A percentile compares a stretch with the other conserved stretches of the same genome.
Evolutionary conservation across 257 asterid species (phyloP).

Genomic region (Gentiana macrophylla): DNA sequence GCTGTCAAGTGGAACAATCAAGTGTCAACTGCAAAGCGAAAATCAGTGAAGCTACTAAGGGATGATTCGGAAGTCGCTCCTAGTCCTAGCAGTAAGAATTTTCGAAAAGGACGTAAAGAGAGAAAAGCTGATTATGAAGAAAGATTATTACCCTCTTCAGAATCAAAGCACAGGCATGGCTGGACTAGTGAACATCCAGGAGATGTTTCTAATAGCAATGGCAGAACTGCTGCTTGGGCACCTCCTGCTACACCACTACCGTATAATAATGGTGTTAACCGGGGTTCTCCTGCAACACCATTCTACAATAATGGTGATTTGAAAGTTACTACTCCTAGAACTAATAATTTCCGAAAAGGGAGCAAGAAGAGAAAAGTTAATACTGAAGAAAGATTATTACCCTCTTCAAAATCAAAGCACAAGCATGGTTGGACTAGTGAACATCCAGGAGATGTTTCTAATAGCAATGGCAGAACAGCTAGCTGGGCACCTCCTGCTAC

Average conservation of each 20-base stretch:
- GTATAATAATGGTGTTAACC: too few relatives aligned
- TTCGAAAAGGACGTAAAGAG: slow-evolving; percentile 16
- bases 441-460: slow-evolving; percentile 35
- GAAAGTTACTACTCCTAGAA: too few relatives aligned
- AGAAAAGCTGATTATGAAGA: slow-evolving; percentile 20
- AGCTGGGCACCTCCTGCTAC: slow-evolving; percentile 44
- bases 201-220: slow-evolving; percentile 20
- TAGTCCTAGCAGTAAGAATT: slow-evolving; percentile 35
- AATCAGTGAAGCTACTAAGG: slow-evolving; percentile 31
- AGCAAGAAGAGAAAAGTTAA: slow-evolving; percentile 21
- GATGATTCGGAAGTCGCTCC: slow-evolving; percentile 32
- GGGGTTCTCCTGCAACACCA: too few relatives aligned
- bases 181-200: slow-evolving; percentile 61
- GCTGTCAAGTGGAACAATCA: slow-evolving; percentile 52
- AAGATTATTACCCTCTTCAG: slow-evolving; percentile 21
- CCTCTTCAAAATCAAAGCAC: slow-evolving; percentile 33
- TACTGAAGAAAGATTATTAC: slow-evolving; percentile 14
- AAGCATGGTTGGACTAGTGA: slow-evolving; percentile 71
- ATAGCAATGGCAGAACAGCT: slow-evolving; percentile 16
- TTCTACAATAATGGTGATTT: too few relatives aligned
- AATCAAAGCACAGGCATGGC: slow-evolving; percentile 52
- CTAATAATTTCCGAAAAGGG: too few relatives aligned
- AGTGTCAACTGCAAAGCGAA: slow-evolving; percentile 54
- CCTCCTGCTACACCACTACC: slow-evolving; percentile 21
- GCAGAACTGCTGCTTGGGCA: slow-evolving; percentile 32